These are phyloP conservation scores for Candida pseudocylindracea DNA, from an alignment of 1,139 yeast species.

Conservation along the genomic window DNA sequence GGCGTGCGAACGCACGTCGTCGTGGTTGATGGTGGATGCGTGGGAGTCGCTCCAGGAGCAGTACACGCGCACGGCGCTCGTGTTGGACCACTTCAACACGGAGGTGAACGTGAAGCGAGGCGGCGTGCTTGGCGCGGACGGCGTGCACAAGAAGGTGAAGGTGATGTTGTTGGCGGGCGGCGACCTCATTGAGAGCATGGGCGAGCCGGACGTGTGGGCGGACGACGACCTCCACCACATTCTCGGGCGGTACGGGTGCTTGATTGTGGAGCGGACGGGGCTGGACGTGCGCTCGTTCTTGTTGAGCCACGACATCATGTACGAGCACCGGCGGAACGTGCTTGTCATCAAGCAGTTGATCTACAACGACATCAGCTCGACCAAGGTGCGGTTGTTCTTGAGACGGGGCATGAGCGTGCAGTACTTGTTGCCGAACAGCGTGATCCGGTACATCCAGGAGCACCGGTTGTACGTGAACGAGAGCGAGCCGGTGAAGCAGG, in stretches of 20 bases:
- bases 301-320: slow-evolving; percentile 88
- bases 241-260: slow-evolving; percentile 84
- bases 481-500: slow-evolving; percentile 86
- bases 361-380: slow-evolving; percentile 87
- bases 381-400: slow-evolving; percentile 78
- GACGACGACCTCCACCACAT: slow-evolving; percentile 90
- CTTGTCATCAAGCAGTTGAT: slow-evolving; percentile 88
- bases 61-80: slow-evolving; percentile 88
- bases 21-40: slow-evolving; percentile 98
- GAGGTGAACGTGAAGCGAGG: slow-evolving; percentile 81
- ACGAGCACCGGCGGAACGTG: slow-evolving; percentile 84
- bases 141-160: slow-evolving; percentile 69
- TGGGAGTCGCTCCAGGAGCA: slow-evolving; percentile 92
- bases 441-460: slow-evolving; percentile 84
- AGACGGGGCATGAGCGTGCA: slow-evolving; percentile 96
- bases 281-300: slow-evolving; percentile 84
- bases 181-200: slow-evolving; percentile 93
- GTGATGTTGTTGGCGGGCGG: slow-evolving; percentile 97
- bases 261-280: slow-evolving; percentile 93
- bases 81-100: slow-evolving; percentile 87
- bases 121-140: slow-evolving; percentile 58
- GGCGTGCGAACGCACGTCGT: slow-evolving; percentile 90
- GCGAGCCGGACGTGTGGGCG: slow-evolving; percentile 99
- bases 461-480: slow-evolving; percentile 69
- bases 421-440: slow-evolving; percentile 81